Conservation (phyloP, 345 rosid genomes). For the Eucalyptus tenuipes region DNA sequence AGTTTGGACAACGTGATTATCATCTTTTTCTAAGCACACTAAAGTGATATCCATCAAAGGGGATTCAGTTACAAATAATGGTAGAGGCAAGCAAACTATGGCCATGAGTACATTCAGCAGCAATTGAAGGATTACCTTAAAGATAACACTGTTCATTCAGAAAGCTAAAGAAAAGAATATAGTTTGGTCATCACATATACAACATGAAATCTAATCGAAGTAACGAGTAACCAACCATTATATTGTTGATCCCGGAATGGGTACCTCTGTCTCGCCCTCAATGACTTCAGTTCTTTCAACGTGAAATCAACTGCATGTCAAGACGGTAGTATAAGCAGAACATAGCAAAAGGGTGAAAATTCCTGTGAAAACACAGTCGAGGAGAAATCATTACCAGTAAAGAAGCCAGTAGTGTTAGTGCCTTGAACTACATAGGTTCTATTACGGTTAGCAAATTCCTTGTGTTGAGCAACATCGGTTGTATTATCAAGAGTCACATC, state of each 20-base stretch:
- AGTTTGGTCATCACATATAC: not conserved
- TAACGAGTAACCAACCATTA: constrained; percentile 37
- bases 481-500: constrained; percentile 67
- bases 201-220: not conserved
- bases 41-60: not conserved
- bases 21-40: not conserved
- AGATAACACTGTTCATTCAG: not conserved
- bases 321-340: not conserved
- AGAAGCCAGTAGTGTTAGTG: constrained; percentile 60
- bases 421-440: constrained; percentile 82
- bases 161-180: not conserved
- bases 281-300: constrained; percentile 47
- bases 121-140: not conserved
- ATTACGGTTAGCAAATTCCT: constrained; percentile 70
- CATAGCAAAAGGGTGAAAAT: not conserved
- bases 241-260: constrained; percentile 72
- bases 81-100: not conserved
- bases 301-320: constrained; percentile 74
- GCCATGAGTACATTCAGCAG: not conserved
- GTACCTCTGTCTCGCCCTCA: constrained; percentile 73
- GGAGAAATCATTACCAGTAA: constrained; percentile 33
- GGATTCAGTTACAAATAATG: not conserved
- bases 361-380: not conserved
- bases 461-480: constrained; percentile 59
- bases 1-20: not conserved